Evolutionary conservation across 2,329 filamentous ascomycete genomes (phyloP).

Genomic region (Calonectria pseudoturangicola): DNA sequence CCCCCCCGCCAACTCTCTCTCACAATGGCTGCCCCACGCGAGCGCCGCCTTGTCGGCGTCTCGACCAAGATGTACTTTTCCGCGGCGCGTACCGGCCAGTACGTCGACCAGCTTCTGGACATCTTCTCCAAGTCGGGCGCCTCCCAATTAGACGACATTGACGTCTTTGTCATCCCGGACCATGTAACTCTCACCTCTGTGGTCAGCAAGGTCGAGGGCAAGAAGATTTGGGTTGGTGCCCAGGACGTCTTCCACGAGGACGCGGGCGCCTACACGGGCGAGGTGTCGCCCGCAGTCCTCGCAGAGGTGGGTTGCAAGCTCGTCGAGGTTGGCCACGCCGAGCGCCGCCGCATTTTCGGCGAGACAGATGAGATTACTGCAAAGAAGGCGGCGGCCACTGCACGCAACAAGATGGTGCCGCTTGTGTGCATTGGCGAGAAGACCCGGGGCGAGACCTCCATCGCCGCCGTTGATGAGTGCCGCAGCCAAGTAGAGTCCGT

Average conservation of each 20-base stretch:
- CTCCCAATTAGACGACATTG: constrained; percentile 69
- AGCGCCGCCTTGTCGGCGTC: constrained; percentile 80
- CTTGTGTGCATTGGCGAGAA: constrained; percentile 88
- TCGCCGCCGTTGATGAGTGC: constrained; percentile 79
- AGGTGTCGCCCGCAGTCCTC: constrained; percentile 82
- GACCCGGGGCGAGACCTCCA: constrained; percentile 67
- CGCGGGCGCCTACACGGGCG: constrained; percentile 84
- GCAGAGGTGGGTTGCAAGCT: constrained; percentile 80
- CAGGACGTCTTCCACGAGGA: constrained; percentile 85
- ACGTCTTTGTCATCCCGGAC: constrained; percentile 87
- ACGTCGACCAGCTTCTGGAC: constrained; percentile 69
- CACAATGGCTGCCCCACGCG: constrained; percentile 52
- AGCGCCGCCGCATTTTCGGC: constrained; percentile 81
- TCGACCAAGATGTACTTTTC: constrained; percentile 90
- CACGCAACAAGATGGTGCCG: constrained; percentile 82
- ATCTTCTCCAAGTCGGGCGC: constrained; percentile 65
- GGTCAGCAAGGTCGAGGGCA: constrained; percentile 67
- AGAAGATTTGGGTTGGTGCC: constrained; percentile 76
- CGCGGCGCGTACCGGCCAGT: constrained; percentile 75
- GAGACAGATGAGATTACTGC: constrained; percentile 83
- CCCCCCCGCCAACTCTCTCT: not conserved
- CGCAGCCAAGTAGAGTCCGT: constrained; percentile 78
- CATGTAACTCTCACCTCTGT: constrained; percentile 79
- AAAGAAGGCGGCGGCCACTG: constrained; percentile 81
- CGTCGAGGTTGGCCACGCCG: constrained; percentile 88